Percentiles rank a stretch among this genome's conserved stretches.
These are phyloP conservation scores for Ogataea saltuana DNA, from an alignment of 805 yeast genomes.

Conservation along the genomic window DNA sequence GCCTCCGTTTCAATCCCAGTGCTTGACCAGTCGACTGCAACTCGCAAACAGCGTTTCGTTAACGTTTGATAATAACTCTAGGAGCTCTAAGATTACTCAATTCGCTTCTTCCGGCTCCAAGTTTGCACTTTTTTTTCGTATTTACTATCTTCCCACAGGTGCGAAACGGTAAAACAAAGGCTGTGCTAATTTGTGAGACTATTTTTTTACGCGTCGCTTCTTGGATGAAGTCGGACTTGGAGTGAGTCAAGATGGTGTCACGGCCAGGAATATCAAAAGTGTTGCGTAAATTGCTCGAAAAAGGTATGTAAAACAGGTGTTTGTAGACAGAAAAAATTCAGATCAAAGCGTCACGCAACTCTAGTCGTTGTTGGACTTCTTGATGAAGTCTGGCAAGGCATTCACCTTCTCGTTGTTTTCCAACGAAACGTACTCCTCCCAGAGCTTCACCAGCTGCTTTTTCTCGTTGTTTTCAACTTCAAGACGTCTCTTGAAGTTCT, in stretches of 20 bases:
- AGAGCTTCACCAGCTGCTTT: conserved; percentile 52
- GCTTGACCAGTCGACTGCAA: neutral
- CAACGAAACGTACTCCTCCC: conserved; percentile 35
- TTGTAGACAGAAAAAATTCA: neutral
- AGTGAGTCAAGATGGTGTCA: no score
- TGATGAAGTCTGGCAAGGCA: conserved; percentile 23
- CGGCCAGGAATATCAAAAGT: no score
- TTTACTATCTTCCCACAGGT: conserved; percentile 1
- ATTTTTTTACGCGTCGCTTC: conserved; percentile 1
- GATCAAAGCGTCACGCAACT: conserved; percentile 8
- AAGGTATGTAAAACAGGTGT: neutral
- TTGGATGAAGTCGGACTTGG: no score
- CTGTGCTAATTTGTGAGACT: neutral
- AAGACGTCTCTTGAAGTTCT: conserved; percentile 49
- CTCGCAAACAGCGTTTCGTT: neutral
- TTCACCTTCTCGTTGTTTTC: conserved; percentile 29
- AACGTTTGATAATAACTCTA: neutral
- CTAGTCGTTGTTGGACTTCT: conserved; percentile 11
- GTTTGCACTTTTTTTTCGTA: conserved; percentile 2
- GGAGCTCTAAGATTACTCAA: neutral
- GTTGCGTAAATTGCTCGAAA: neutral
- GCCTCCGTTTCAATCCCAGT: neutral
- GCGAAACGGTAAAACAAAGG: neutral
- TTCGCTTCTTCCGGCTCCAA: neutral
- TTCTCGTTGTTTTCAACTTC: conserved; percentile 58